phyloP scores from a whole-genome alignment of 176 grass and related monocot genomes.

The Rhipidocladum racemiflorum region DNA sequence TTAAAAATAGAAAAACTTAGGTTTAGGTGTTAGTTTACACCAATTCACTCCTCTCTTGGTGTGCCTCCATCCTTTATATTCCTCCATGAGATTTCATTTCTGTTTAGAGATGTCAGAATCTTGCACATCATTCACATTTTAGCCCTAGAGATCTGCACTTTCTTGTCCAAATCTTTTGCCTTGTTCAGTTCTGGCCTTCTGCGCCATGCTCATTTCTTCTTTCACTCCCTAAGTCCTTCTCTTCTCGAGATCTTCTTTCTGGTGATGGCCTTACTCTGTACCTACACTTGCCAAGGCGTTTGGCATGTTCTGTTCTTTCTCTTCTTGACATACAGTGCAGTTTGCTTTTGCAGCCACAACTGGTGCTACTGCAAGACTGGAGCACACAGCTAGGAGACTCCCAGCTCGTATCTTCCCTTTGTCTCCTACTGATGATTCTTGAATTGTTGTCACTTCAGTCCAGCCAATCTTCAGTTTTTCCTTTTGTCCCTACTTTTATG shows the following conservation, averaged over 20 bases:
- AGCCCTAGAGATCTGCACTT: not conserved
- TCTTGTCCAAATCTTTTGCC: not conserved
- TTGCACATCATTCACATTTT: not conserved
- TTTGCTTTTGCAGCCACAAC: not conserved
- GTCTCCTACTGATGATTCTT: not conserved
- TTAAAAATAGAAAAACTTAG: no score
- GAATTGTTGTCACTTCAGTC: not conserved
- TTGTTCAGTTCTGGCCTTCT: not conserved
- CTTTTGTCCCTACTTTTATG: not conserved
- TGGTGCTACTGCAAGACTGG: not conserved
- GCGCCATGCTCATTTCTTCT: not conserved
- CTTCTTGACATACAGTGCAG: not conserved
- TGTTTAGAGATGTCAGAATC: not conserved
- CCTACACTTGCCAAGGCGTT: not conserved
- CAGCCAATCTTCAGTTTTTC: not conserved
- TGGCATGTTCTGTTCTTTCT: not conserved
- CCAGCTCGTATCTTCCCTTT: not conserved
- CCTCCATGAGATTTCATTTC: not conserved
- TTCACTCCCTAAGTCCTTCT: not conserved
- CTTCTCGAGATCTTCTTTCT: not conserved
- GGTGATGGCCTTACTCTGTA: not conserved
- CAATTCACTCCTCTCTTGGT: no score
- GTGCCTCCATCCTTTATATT: no score
- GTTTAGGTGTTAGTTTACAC: no score
- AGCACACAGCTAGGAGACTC: not conserved